These are phyloP conservation scores for Mycena sp. DNA, from an alignment of 1,284 basidiomycete species.

Conservation along the genomic window DNA sequence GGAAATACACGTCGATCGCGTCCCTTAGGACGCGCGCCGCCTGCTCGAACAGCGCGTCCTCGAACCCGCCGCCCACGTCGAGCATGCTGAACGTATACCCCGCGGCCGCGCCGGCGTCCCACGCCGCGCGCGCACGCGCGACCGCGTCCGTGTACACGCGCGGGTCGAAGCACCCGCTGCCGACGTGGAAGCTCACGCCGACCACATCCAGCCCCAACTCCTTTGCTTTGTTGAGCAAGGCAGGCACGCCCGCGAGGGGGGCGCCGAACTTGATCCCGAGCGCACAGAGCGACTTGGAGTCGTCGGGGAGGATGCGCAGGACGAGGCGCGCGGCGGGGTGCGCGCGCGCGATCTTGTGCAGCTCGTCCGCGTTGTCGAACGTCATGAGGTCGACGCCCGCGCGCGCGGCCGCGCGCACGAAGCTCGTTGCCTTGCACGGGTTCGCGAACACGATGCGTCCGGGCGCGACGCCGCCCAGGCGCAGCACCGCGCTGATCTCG, in stretches of 20 bases:
- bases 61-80: constrained; percentile 97
- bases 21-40: constrained; percentile 80
- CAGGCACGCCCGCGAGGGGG: constrained; percentile 83
- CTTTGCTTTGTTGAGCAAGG: constrained; percentile 82
- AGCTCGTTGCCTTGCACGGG: constrained; percentile 97
- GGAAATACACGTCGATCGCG: constrained; percentile 88
- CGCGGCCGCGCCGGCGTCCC: constrained; percentile 86
- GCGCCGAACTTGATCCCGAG: constrained; percentile 99
- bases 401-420: constrained; percentile 87
- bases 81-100: constrained; percentile 90
- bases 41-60: constrained; percentile 87
- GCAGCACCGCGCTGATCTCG: constrained; percentile 89
- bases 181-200: constrained; percentile 98
- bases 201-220: constrained; percentile 89
- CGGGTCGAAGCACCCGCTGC: constrained; percentile 96
- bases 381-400: constrained; percentile 93
- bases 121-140: constrained; percentile 82
- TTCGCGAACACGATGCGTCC: constrained; percentile 96
- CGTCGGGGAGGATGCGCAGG: constrained; percentile 96
- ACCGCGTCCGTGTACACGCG: constrained; percentile 92
- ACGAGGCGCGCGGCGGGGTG: constrained; percentile 91
- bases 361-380: constrained; percentile 97
- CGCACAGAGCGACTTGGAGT: constrained; percentile 93
- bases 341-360: constrained; percentile 92
- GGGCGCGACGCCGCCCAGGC: constrained; percentile 73